Evolutionary conservation across 2,329 filamentous ascomycete species (phyloP).

Genomic region (Aspergillus japonicus): DNA sequence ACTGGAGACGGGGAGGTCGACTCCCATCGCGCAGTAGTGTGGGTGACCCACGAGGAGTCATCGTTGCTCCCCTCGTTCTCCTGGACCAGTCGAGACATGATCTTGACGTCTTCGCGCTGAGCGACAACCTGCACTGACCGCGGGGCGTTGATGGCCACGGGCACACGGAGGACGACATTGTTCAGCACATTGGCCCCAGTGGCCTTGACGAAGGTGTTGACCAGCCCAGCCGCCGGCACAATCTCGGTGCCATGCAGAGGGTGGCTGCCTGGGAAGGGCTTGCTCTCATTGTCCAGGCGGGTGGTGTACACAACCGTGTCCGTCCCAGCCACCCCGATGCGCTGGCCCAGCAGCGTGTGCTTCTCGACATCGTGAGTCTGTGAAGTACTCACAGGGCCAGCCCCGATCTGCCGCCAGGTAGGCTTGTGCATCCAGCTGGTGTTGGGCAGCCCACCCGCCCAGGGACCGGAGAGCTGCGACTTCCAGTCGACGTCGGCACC

Average conservation of each 20-base stretch:
- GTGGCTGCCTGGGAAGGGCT: constrained; percentile 45
- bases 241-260: constrained; percentile 46
- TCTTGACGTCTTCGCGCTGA: constrained; percentile 29
- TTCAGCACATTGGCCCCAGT: constrained; percentile 29
- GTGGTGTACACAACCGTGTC: constrained; percentile 36
- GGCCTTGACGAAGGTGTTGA: constrained; percentile 42
- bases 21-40: constrained; percentile 14
- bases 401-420: constrained; percentile 5
- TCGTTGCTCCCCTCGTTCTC: constrained; percentile 1
- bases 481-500: constrained; percentile 34
- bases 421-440: constrained; percentile 24
- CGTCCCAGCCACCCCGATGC: constrained; percentile 28
- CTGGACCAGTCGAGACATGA: constrained; percentile 34
- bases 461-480: constrained; percentile 19
- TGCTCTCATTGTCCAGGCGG: constrained; percentile 36
- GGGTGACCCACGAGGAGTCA: constrained; percentile 16
- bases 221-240: constrained; percentile 43
- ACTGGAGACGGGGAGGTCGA: not conserved
- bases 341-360: constrained; percentile 38
- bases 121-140: constrained; percentile 41
- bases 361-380: constrained; percentile 16
- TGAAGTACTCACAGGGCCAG: constrained; percentile 9
- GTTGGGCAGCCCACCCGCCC: constrained; percentile 13
- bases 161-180: constrained; percentile 34
- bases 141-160: constrained; percentile 35